Base-by-base conservation (phyloP, 2,329 filamentous ascomycete species). In the Aspergillus fijiensis region DNA sequence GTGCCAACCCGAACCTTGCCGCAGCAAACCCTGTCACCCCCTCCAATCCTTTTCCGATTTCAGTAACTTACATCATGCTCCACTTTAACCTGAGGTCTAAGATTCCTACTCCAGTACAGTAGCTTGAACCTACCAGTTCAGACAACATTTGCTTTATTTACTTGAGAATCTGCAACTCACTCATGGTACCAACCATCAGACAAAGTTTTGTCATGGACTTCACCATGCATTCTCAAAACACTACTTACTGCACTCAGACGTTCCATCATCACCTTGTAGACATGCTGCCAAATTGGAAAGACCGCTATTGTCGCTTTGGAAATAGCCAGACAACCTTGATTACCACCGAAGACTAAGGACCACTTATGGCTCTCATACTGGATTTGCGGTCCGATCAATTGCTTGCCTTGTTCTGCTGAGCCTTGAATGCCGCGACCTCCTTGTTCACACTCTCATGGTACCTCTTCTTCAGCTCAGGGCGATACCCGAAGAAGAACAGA, bases 401-500 rank as follows among this genome's bases (percentile, higher is more conserved):
- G 35, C 60, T 66, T 52, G 67, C 68, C 39, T 64, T 64, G 51
- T 65, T 76, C 66, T 80, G 79, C 55, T 79, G 79, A 70, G 87
- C 87, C 69, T 81, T 87, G 73, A 92, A 88, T 76, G 92, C 95
- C 67, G 85, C 83, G 65, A 97, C 84, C 74, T 96, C 91, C 67
- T 85, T 81, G 72, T 87, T 78, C 3, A 97, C 91, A 42, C 85
- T 87, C 73, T 88, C 87, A 63, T 94, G 87, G 49, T 98, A 86
- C 54, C 94, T 87, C 62, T 85, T 84, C 79, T 94, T 92, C 67
- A 99, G 81, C 75, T 96, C 92, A 1, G 89, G 90, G 61, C 95
- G 86, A 77, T 98, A 99, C 52, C 95, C 95, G 54, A 96, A 85
- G 70, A 84, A 87, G 81, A 99, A 99, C 27, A 99, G 83, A 25